Base-by-base conservation (phyloP, 2,329 filamentous ascomycete genomes). In the Hypomyces perniciosus region DNA sequence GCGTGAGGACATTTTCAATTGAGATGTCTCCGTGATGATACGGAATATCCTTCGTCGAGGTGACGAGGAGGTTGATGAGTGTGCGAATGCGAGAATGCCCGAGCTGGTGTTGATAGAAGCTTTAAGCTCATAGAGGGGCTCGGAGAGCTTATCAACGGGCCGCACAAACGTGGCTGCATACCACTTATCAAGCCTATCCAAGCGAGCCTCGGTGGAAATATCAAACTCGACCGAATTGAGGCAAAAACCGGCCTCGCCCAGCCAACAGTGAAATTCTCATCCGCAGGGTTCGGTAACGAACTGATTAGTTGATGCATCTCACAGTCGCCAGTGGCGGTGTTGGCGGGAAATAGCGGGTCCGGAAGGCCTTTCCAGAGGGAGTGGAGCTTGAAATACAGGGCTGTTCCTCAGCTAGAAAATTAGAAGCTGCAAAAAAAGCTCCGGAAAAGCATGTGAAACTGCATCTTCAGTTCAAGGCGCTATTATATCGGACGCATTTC, bases 401-500 rank as follows among this genome's bases (percentile, higher is more conserved):
- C 20, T 20, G 20, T 20, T 20, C 3, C 20, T 20, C 20, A 20
- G 20, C 20, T 6, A 9, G n/a, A 41, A 27, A 20, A 41, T 27
- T 41, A 30, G 7, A 7, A 46, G 30, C 31, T 20, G 33, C 13
- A 43, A 40, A 13, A 26, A 44, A n/a, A 7, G 33, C 34, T 8
- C 28, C 5, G n/a, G 26, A 50, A 53, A 53, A 51, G 48, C 51
- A 53, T 53, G 51, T 53, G 51, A 53, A 51, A 49, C 38, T 51
- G 51, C 28, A 45, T 33, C n/a, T 26, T 41, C 39, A 28, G 27
- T 28, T 42, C 29, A 29, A 10, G 34, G n/a, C 34, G 34, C 34
- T 20, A 20, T 20, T 20, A 20, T 20, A 20, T 20, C 20, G 20
- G 20, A 20, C 20, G 20, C 20, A 20, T 20, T 20, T 20, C 20